These are phyloP conservation scores for Colletotrichum destructivum DNA, from an alignment of 2,329 filamentous ascomycete genomes.

Conservation along the genomic window DNA sequence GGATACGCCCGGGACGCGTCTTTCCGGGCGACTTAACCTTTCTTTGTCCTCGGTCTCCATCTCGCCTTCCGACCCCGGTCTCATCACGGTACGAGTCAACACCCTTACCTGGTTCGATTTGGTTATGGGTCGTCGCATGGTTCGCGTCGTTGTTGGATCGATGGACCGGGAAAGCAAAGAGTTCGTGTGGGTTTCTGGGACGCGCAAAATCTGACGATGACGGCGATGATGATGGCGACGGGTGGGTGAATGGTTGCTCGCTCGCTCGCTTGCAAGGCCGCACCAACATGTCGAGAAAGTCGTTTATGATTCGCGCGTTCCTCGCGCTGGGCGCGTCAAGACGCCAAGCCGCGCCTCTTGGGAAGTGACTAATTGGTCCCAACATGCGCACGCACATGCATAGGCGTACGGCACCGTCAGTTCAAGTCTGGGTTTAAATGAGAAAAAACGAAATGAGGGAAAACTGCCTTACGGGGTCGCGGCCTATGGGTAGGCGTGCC, in stretches of 20 bases:
- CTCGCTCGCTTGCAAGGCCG: conserved; percentile 1
- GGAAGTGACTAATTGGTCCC: conserved; percentile 6
- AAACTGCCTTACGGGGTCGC: conserved; percentile 34
- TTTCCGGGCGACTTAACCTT: conserved; percentile 2
- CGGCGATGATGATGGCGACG: conserved; percentile 8
- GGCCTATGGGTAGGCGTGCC: conserved; percentile 18
- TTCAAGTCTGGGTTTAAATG: neutral
- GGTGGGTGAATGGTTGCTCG: conserved; percentile 15
- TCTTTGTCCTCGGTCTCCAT: conserved; percentile 14
- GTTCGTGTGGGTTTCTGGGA: neutral
- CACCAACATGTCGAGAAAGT: conserved; percentile 9
- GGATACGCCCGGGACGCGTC: conserved; percentile 18
- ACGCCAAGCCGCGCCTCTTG: conserved; percentile 33
- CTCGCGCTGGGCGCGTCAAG: conserved; percentile 11
- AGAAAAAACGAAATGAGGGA: conserved; percentile 39
- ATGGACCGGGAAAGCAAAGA: neutral
- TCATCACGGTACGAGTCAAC: conserved; percentile 32
- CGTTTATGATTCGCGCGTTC: conserved; percentile 12
- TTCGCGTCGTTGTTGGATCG: neutral
- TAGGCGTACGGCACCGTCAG: conserved; percentile 20
- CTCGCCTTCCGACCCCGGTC: conserved; percentile 9
- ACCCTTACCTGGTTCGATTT: conserved; percentile 9
- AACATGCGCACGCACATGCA: conserved; percentile 26
- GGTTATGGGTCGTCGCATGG: neutral
- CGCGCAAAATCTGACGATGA: neutral